These are phyloP conservation scores for Ocimum tenuiflorum DNA, from an alignment of 257 asterid species.

Conservation along the genomic window DNA sequence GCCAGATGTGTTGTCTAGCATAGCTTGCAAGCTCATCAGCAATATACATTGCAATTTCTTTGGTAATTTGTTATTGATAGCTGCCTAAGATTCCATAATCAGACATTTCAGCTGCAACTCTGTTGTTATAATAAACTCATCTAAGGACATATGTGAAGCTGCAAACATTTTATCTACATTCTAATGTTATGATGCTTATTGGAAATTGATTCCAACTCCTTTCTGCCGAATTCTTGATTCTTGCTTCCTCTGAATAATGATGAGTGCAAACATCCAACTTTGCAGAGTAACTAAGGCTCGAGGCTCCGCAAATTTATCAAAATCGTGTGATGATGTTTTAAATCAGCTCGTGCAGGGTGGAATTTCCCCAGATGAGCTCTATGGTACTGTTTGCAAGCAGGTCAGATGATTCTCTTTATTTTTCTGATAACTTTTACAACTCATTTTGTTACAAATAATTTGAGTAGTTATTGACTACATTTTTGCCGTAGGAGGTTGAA, in stretches of 20 bases:
- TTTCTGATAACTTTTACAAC: neutral
- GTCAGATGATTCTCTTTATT: slow-evolving; percentile 24
- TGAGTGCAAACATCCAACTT: slow-evolving; percentile 8
- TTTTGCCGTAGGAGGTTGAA: slow-evolving; percentile 64
- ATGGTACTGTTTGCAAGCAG: slow-evolving; percentile 87
- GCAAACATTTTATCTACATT: neutral
- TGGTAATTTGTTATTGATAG: neutral
- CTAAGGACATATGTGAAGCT: neutral
- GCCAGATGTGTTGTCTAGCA: neutral
- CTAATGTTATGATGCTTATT: neutral
- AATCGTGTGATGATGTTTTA: slow-evolving; percentile 88
- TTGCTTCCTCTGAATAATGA: neutral
- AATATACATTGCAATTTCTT: neutral
- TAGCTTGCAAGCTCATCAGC: slow-evolving; percentile 8
- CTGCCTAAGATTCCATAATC: neutral
- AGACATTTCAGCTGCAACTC: neutral
- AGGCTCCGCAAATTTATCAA: slow-evolving; percentile 46
- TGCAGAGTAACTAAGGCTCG: slow-evolving; percentile 79
- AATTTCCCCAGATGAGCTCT: slow-evolving; percentile 70
- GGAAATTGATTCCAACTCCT: neutral
- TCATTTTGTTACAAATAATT: neutral
- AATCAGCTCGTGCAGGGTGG: slow-evolving; percentile 77
- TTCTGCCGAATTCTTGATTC: neutral
- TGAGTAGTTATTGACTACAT: slow-evolving; percentile 9
- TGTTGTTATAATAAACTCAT: neutral